Conservation (phyloP, 2,329 filamentous ascomycete species). For the Monosporascus sp. region DNA sequence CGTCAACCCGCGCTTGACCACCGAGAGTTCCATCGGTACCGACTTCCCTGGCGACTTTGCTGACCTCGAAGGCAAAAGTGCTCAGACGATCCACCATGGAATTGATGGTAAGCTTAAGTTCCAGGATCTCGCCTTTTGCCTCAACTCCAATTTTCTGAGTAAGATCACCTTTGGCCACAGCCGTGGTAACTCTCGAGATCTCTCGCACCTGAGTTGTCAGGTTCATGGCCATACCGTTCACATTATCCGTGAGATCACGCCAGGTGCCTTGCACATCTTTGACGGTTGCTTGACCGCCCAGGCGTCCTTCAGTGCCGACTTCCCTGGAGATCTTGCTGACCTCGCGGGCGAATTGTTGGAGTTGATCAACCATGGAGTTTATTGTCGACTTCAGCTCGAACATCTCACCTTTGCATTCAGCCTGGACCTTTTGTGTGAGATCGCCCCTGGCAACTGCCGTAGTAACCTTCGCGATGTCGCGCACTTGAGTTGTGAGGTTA, state of each 20-base stretch:
- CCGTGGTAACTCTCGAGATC: constrained; percentile 94
- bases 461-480: constrained; percentile 85
- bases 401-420: constrained; percentile 86
- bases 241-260: constrained; percentile 90
- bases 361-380: constrained; percentile 98
- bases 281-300: constrained; percentile 91
- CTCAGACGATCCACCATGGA: constrained; percentile 97
- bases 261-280: constrained; percentile 97
- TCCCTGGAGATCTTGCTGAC: constrained; percentile 95
- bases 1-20: constrained; percentile 88
- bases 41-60: constrained; percentile 90
- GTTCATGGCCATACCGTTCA: constrained; percentile 99
- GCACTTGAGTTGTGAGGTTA: constrained; percentile 81
- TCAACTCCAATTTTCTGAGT: constrained; percentile 95
- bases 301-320: constrained; percentile 89
- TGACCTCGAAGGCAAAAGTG: constrained; percentile 94
- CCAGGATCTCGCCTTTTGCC: constrained; percentile 87
- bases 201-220: constrained; percentile 95
- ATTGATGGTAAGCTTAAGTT: constrained; percentile 96
- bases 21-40: constrained; percentile 93
- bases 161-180: constrained; percentile 88
- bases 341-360: constrained; percentile 94
- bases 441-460: constrained; percentile 76
- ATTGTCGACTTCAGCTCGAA: constrained; percentile 95
- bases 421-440: constrained; percentile 93